phyloP scores from a whole-genome alignment of 805 yeast genomes.

The Barnettozyma vustinii region DNA sequence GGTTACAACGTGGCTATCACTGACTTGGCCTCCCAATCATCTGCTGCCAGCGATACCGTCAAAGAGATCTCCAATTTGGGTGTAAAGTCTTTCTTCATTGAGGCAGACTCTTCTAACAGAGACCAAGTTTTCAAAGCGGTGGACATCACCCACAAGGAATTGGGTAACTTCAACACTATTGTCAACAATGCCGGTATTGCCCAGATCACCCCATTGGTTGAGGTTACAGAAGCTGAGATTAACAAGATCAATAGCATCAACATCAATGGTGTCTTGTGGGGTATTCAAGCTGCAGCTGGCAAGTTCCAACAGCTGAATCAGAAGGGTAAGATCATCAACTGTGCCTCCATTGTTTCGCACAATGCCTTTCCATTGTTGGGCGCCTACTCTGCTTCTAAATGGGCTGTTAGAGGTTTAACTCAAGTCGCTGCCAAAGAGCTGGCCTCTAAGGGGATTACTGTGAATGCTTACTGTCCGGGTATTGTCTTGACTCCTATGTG shows the following conservation, averaged over 20 bases:
- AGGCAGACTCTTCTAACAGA: slow-evolving; percentile 24
- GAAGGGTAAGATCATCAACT: slow-evolving; percentile 35
- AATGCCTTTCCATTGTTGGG: slow-evolving; percentile 29
- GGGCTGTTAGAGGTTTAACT: slow-evolving; percentile 33
- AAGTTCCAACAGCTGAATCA: slow-evolving; percentile 25
- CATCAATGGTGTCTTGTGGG: slow-evolving; percentile 29
- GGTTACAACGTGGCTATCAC: slow-evolving; percentile 45
- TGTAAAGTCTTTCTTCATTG: slow-evolving; percentile 21
- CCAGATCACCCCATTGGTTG: slow-evolving; percentile 24
- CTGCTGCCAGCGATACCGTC: slow-evolving; percentile 20
- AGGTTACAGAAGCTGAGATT: slow-evolving; percentile 26
- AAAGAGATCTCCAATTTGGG: slow-evolving; percentile 19
- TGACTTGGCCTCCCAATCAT: slow-evolving; percentile 22
- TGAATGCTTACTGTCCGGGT: slow-evolving; percentile 36
- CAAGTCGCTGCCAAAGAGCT: slow-evolving; percentile 35
- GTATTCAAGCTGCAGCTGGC: slow-evolving; percentile 30
- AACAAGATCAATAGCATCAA: slow-evolving; percentile 24
- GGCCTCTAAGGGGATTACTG: slow-evolving; percentile 32
- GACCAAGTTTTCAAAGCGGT: slow-evolving; percentile 26
- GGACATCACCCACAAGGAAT: slow-evolving; percentile 22
- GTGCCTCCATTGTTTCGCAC: slow-evolving; percentile 32
- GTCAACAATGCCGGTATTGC: slow-evolving; percentile 35
- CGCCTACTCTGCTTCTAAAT: slow-evolving; percentile 32
- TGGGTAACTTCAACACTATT: slow-evolving; percentile 32
- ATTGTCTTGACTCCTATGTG: slow-evolving; percentile 36